Base-by-base conservation (phyloP, 345 rosid genomes). In the Reutealis trisperma region DNA sequence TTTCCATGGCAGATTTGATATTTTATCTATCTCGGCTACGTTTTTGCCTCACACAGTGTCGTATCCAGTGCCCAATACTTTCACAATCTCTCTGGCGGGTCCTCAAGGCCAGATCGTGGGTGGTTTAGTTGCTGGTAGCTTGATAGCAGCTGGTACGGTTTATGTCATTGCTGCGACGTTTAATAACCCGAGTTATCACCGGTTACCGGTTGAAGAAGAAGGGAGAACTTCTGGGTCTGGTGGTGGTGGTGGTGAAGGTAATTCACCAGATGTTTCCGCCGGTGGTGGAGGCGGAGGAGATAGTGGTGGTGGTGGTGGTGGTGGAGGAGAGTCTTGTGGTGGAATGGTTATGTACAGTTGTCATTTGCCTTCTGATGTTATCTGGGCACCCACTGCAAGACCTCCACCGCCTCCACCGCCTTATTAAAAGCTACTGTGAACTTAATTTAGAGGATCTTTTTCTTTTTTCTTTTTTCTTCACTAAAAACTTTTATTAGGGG, bases 91-190 rank as follows among this genome's bases (percentile, higher is more conserved):
- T 0, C 84, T 95, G 4, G 98, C 98, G 2, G 97, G 98, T 1
- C 99, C 97, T 1, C 99, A 90, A 74, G 97, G 99, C 13, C 99
- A 95, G 86, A 88, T 91, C 82, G 92, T 95, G 0, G 99, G 99
- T 0, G 99, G 99, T 8, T 76, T 86, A 59, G 97, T 95, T 12
- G 93, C 87, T 1, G 98, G 98, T 6, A 83, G 91, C 0, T 74
- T 95, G 19, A n/a, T 93, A 0, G 91, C 99, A 1, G 94, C 88
- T 0, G 91, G 94, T 25, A 86, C 91, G 0, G 92, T 95, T 6
- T 89, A 80, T 77, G 83, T 95, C 19, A 81, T 95, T n/a, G 97
- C 96, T 4, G 90, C 98, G 19, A 84, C 97, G 65, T 90, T 95
- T 34, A 95, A 82, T 69, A 89, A 86, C 73, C 97, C 99, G 4